These are phyloP conservation scores for Thalassia testudinum DNA, from an alignment of 116 monocot genomes.

Conservation along the genomic window DNA sequence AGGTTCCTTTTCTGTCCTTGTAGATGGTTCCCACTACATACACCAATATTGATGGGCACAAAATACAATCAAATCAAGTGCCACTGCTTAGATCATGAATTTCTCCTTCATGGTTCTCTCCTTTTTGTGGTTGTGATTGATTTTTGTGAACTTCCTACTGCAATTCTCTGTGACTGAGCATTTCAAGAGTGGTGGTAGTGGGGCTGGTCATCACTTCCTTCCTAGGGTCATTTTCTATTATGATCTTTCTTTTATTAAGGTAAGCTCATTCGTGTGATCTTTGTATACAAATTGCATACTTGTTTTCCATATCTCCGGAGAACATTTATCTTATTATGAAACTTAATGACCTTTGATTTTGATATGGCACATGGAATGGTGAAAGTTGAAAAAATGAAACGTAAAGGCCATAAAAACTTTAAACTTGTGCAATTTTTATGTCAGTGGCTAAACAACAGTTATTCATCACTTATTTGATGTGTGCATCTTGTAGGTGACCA, in stretches of 20 bases:
- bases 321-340: too few relatives aligned
- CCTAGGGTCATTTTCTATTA: slow-evolving; percentile 80
- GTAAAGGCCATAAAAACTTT: too few relatives aligned
- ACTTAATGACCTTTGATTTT: too few relatives aligned
- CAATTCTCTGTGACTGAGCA: slow-evolving; percentile 98
- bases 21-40: slow-evolving; percentile 97
- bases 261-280: too few relatives aligned
- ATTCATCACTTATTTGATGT: too few relatives aligned
- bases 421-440: too few relatives aligned
- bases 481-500: slow-evolving; percentile 81
- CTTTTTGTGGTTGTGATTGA: background rate
- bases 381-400: too few relatives aligned
- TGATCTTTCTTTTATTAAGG: slow-evolving; percentile 97
- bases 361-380: too few relatives aligned
- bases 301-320: too few relatives aligned
- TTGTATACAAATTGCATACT: too few relatives aligned
- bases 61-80: slow-evolving; percentile 83
- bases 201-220: slow-evolving; percentile 30
- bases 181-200: slow-evolving; percentile 50
- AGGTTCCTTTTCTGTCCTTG: slow-evolving; percentile 4
- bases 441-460: too few relatives aligned
- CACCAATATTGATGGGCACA: slow-evolving; percentile 64
- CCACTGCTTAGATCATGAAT: background rate
- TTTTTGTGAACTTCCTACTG: background rate
- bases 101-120: background rate